Evolutionary conservation across 2,329 filamentous ascomycete genomes (phyloP), one percentile per base, ranked within the genome.

Genomic region (Cercospora zeae-maydis): DNA sequence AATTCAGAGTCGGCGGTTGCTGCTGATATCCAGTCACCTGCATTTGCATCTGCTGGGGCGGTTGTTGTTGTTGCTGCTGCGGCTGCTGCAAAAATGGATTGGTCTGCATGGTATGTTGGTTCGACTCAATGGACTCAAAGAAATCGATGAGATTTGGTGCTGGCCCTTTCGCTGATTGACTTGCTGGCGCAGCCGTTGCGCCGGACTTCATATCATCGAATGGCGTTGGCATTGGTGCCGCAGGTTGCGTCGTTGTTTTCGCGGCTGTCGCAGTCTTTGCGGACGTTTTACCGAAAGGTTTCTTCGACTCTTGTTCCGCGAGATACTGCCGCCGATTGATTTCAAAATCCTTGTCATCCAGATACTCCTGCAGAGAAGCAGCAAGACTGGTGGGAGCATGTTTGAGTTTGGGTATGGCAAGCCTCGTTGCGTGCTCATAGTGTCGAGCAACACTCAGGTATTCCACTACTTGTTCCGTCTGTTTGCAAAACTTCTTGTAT

Each of bases 361-460:
- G 81, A 74, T 99, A 98, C 70, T 99, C 95, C 75, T 98, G 92
- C 27, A 99, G 83, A 61, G 96, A 92, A 27, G 88, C 88, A 14
- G 91, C 91, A 58, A 99, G 79, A 73, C 95, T 96, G 1, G 96
- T 93, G 1, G 95, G 96, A 5, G 95, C 95, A 75, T 99, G 95
- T 79, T 97, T 98, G 69, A 99, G 84, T 79, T 96, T 97, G 9
- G 95, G 95, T 7, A 99, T 96, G 73, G 97, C 92, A 39, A 99
- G 85, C 64, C 93, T 84, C 4, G 95, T 99, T 67, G 93, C 91
- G 74, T 93, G 89, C 78, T 98, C 92, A 74, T 93, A 95, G 74
- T 95, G 89, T 66, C 93, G 86, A 49, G 95, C 95, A 47, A 93
- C 84, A 70, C 88, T 88, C 51, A 99, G 84, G 73, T 93, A 99